Conservation (phyloP, 2,329 filamentous ascomycete genomes). For the Fusarium agapanthi region DNA sequence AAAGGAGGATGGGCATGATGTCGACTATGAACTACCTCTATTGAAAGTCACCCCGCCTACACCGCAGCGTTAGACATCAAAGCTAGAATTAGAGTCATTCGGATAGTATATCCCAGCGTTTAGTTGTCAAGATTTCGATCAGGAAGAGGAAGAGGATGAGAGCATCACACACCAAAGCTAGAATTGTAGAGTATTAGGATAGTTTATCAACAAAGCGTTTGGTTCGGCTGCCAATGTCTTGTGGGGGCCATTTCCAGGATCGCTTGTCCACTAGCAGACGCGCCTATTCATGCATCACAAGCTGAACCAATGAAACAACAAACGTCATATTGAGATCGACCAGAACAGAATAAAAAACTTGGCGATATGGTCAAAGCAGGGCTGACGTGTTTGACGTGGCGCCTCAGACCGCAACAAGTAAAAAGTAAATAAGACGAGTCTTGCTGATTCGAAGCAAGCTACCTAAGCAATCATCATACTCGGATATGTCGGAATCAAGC, state of each 20-base stretch:
- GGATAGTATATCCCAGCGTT: background rate
- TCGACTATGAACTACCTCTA: background rate
- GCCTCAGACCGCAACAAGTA: background rate
- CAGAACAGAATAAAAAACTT: slow-evolving; percentile 22
- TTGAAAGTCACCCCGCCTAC: background rate
- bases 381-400: slow-evolving; percentile 39
- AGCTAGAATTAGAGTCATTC: background rate
- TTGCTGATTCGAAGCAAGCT: slow-evolving; percentile 5
- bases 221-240: background rate
- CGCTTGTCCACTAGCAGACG: background rate
- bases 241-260: background rate
- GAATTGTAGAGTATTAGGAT: background rate
- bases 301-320: slow-evolving; percentile 22
- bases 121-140: background rate
- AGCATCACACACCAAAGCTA: background rate
- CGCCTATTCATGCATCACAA: slow-evolving; percentile 15
- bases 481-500: slow-evolving; percentile 30
- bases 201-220: background rate
- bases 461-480: background rate
- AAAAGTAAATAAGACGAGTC: background rate
- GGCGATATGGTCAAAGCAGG: slow-evolving; percentile 28
- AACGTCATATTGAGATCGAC: slow-evolving; percentile 22
- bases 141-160: background rate
- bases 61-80: background rate
- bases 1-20: background rate